These are phyloP conservation scores for Amylocarpus encephaloides DNA, from an alignment of 2,329 filamentous ascomycete species.

Conservation along the genomic window DNA sequence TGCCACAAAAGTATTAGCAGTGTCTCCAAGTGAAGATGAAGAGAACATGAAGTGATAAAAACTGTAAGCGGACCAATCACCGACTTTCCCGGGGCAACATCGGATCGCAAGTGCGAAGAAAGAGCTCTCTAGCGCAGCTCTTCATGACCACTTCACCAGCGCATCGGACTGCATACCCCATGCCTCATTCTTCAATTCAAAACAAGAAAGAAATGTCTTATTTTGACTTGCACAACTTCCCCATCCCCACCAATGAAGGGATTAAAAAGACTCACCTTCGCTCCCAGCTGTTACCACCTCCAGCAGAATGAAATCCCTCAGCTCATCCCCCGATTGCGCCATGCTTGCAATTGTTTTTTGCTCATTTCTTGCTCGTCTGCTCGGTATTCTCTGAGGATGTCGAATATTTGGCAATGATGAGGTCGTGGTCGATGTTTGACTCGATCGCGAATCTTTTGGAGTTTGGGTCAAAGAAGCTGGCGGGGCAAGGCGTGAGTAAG, in stretches of 20 bases:
- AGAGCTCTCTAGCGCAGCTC: not conserved
- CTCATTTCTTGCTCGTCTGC: too few species aligned
- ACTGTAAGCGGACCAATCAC: too few species aligned
- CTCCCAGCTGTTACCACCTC: slow-evolving; percentile 6
- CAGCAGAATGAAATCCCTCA: slow-evolving; percentile 12
- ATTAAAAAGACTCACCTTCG: slow-evolving; percentile 17
- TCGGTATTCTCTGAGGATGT: too few species aligned
- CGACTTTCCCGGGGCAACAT: not conserved
- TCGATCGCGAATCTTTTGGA: slow-evolving; percentile 1
- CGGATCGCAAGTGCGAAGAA: not conserved
- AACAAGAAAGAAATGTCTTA: too few species aligned
- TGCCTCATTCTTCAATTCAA: too few species aligned
- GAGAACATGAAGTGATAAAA: too few species aligned
- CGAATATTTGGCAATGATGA: not conserved
- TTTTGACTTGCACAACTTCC: too few species aligned
- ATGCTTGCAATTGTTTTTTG: slow-evolving; percentile 3
- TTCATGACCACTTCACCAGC: too few species aligned
- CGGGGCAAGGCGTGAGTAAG: not conserved
- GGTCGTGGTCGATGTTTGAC: not conserved
- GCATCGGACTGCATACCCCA: too few species aligned
- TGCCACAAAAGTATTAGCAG: not conserved
- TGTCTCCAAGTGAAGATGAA: too few species aligned
- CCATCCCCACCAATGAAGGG: not conserved
- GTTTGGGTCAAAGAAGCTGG: not conserved
- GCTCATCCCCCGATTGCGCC: slow-evolving; percentile 7